These are phyloP conservation scores for Phytophthora pini DNA, from an alignment of 352 stramenopile species.

Conservation along the genomic window DNA sequence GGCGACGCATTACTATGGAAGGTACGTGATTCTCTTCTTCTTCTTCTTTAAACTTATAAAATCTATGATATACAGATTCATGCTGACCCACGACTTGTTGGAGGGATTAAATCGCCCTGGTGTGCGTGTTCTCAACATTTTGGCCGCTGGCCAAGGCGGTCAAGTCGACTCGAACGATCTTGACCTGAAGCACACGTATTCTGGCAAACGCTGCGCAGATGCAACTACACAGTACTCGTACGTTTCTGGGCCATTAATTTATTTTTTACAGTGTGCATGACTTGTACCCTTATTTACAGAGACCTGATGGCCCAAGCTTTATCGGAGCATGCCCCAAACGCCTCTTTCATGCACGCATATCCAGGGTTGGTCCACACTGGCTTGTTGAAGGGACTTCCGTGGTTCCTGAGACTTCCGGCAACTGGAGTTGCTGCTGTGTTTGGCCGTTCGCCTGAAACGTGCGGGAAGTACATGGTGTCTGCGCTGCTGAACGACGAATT, in stretches of 20 bases:
- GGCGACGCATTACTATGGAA: conserved; percentile 35
- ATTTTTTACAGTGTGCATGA: neutral
- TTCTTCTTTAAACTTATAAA: neutral
- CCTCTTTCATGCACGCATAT: conserved; percentile 29
- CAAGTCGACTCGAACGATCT: conserved; percentile 27
- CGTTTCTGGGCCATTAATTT: neutral
- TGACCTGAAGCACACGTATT: conserved; percentile 31
- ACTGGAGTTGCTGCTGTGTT: conserved; percentile 16
- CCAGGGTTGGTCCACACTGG: conserved; percentile 29
- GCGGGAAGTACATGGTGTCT: conserved; percentile 25
- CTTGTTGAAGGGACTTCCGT: conserved; percentile 10
- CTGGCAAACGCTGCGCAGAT: conserved; percentile 18
- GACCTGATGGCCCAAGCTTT: conserved; percentile 35
- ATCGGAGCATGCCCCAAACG: conserved; percentile 21
- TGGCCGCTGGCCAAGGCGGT: conserved; percentile 18
- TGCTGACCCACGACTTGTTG: conserved; percentile 31
- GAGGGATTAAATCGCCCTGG: conserved; percentile 21
- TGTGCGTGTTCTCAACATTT: conserved; percentile 29
- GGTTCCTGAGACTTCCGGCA: conserved; percentile 13
- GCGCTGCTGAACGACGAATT: conserved; percentile 30
- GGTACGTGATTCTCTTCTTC: conserved; percentile 1
- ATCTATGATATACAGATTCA: conserved; percentile 13
- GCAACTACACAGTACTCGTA: conserved; percentile 37
- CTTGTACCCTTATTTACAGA: conserved; percentile 1
- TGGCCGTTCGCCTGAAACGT: conserved; percentile 21